These are phyloP conservation scores for Pulveroboletus ravenelii DNA, from an alignment of 768 basidiomycete genomes.

Conservation along the genomic window DNA sequence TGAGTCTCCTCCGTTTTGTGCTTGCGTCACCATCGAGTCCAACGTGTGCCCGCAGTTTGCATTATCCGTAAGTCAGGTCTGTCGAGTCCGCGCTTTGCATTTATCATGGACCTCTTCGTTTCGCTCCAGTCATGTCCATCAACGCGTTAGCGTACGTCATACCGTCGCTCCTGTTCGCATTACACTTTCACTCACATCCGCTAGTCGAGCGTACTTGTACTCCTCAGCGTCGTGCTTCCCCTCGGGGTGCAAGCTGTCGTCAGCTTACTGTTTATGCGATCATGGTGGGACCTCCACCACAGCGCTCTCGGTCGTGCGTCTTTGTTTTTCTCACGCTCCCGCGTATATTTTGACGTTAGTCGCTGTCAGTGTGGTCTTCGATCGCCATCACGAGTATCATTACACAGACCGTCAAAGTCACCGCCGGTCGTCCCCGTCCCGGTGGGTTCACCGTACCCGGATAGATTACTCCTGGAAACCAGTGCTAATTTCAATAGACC, in stretches of 20 bases:
- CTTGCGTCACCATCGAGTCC: conserved; percentile 1
- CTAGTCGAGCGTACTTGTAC: conserved; percentile 37
- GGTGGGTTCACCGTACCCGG: conserved; percentile 36
- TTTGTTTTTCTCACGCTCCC: too few species aligned
- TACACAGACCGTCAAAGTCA: conserved; percentile 78
- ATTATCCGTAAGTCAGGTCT: conserved; percentile 32
- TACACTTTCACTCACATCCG: not conserved
- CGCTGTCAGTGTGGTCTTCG: conserved; percentile 55
- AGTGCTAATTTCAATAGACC: conserved; percentile 11
- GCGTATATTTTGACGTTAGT: not conserved
- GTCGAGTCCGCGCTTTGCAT: too few species aligned
- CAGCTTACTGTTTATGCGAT: conserved; percentile 66
- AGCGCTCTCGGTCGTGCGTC: conserved; percentile 34
- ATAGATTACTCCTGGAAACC: not conserved
- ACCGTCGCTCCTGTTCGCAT: not conserved
- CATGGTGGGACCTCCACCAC: conserved; percentile 87
- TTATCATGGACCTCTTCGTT: not conserved
- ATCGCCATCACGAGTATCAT: conserved; percentile 69
- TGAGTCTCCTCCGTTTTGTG: conserved; percentile 34
- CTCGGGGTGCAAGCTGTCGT: conserved; percentile 60
- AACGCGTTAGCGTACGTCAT: conserved; percentile 54
- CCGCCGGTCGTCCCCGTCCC: conserved; percentile 86
- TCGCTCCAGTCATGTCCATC: conserved; percentile 51
- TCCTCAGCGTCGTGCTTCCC: conserved; percentile 52
- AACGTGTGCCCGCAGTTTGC: conserved; percentile 27